Evolutionary conservation across 2,329 filamentous ascomycete species (phyloP), one percentile per base, ranked within the genome.

Genomic region (Catunica adiposa): DNA sequence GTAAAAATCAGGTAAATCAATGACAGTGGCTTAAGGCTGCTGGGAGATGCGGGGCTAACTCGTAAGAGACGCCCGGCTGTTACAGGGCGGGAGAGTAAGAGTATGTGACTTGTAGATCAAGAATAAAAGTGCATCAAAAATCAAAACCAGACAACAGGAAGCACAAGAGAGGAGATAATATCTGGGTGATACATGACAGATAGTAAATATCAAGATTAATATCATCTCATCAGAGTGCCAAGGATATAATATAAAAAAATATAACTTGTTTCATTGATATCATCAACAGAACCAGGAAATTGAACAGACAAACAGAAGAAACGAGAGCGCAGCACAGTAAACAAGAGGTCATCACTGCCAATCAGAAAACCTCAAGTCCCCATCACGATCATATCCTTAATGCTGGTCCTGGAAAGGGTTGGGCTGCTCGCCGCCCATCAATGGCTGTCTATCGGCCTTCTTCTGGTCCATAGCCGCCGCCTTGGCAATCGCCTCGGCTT

Each of bases 401-500:
- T 54, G 42, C 60, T 63, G 61, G 64, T 71, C 69, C 59, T 67
- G 63, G 62, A 71, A 71, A 52, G 69, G 69, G 59, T 71, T 64
- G 29, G 46, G 47, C 55, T 60, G 56, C 25, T 57, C 50, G n/a
- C 31, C 29, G 20, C 63, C 62, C 64, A 71, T 70, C 38, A 71
- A 64, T 14, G 69, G 69, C 23, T 66, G 63, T 47, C 66, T 64
- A 29, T 63, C 63, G 51, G 65, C 64, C 51, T 68, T 66, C 62
- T 69, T 65, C 66, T 71, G 71, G 58, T 68, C 70, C 11, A 62
- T 60, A 38, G 57, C 60, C 52, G 71, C 69, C 62, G 72, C 71
- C 64, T 72, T 72, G 51, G 71, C 73, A 53, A 74, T 71, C 25
- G 70, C 70, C n/a, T 70, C 70, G 47, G 73, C 73, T 66, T 78